Evolutionary conservation across 164 flowering plant species (phyloP).

Genomic region (Tetrastigma voinierianum): DNA sequence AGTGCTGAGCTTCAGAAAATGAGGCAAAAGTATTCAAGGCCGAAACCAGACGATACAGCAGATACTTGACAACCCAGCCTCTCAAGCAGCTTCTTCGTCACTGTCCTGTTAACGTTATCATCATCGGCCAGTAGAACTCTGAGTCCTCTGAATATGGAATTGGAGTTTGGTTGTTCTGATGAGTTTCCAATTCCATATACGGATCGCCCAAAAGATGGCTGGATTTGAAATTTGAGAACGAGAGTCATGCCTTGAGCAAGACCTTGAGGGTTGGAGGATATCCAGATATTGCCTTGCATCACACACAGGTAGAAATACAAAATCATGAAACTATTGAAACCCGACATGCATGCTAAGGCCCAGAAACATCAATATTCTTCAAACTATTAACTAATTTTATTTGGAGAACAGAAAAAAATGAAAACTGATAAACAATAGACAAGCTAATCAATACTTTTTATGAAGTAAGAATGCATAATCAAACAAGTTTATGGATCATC

Average conservation of each 20-base stretch:
- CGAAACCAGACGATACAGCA: slow-evolving; percentile 45
- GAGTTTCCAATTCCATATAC: slow-evolving; percentile 13
- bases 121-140: slow-evolving; percentile 43
- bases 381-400: no score
- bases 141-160: slow-evolving; percentile 33
- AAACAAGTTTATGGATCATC: no score
- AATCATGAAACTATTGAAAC: no score
- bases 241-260: slow-evolving; percentile 33
- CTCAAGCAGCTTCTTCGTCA: slow-evolving; percentile 41
- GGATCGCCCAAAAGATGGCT: slow-evolving; percentile 22
- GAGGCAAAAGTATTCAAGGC: slow-evolving; percentile 27
- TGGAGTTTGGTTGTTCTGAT: slow-evolving; percentile 25
- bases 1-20: slow-evolving; percentile 22
- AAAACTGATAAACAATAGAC: no score
- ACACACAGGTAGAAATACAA: slow-evolving; percentile 8
- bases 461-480: no score
- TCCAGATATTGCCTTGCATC: slow-evolving; percentile 51
- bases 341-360: no score
- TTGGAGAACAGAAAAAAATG: no score
- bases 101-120: slow-evolving; percentile 40
- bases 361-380: no score
- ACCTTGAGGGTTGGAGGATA: slow-evolving; percentile 23
- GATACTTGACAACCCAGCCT: slow-evolving; percentile 42
- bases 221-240: slow-evolving; percentile 35
- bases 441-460: no score